These are phyloP conservation scores for Parascedosporium putredinis DNA, from an alignment of 2,329 filamentous ascomycete species.

Conservation along the genomic window DNA sequence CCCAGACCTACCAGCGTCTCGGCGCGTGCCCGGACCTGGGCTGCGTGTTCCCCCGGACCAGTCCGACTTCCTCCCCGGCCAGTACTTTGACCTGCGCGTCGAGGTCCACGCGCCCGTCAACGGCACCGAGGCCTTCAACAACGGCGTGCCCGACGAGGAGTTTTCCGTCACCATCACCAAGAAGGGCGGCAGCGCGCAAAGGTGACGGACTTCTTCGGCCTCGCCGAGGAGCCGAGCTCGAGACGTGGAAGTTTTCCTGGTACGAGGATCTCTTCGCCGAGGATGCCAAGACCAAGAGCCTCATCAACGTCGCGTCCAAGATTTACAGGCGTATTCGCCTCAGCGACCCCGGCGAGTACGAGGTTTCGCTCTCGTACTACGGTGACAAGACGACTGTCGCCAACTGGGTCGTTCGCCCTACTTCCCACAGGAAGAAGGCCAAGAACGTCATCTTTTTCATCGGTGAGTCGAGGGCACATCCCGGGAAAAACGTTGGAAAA, in stretches of 20 bases:
- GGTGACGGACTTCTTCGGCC: slow-evolving; percentile 57
- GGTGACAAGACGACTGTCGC: slow-evolving; percentile 60
- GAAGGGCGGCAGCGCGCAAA: slow-evolving; percentile 42
- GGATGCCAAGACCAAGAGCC: slow-evolving; percentile 55
- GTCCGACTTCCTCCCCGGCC: slow-evolving; percentile 73
- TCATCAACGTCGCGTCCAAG: slow-evolving; percentile 74
- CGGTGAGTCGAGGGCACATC: slow-evolving; percentile 28
- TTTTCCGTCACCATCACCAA: slow-evolving; percentile 69
- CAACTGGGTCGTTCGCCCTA: slow-evolving; percentile 65
- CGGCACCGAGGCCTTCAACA: slow-evolving; percentile 65
- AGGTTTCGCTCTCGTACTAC: slow-evolving; percentile 67
- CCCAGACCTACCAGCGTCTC: slow-evolving; percentile 49
- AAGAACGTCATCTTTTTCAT: slow-evolving; percentile 85
- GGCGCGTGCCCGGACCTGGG: slow-evolving; percentile 49
- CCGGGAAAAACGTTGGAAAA: no score
- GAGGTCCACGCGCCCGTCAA: slow-evolving; percentile 76
- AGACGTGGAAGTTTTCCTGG: slow-evolving; percentile 78
- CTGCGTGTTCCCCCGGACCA: slow-evolving; percentile 50
- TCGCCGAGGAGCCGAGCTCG: slow-evolving; percentile 60
- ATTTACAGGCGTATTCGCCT: slow-evolving; percentile 66
- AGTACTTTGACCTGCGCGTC: slow-evolving; percentile 74
- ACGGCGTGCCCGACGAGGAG: slow-evolving; percentile 57
- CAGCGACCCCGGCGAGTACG: slow-evolving; percentile 70
- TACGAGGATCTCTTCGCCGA: slow-evolving; percentile 74
- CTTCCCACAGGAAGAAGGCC: slow-evolving; percentile 59